These are phyloP conservation scores for Paxillus rubicundulus DNA, from an alignment of 768 basidiomycete genomes.

Conservation along the genomic window DNA sequence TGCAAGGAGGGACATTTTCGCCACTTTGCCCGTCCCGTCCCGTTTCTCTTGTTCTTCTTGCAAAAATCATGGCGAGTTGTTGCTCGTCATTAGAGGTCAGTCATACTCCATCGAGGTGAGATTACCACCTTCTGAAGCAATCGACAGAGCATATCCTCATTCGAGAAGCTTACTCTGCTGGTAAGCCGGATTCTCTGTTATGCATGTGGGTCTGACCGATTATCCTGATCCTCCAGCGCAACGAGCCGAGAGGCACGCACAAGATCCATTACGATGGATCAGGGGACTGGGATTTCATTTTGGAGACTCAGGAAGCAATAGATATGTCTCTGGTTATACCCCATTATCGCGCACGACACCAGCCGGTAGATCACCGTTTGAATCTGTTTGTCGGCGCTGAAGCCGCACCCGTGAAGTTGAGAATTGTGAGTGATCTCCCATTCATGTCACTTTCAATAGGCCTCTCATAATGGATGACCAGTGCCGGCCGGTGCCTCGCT, in stretches of 20 bases:
- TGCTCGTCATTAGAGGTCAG: constrained; percentile 32
- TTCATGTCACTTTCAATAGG: neutral
- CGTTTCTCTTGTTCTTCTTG: neutral
- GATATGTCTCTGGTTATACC: constrained; percentile 71
- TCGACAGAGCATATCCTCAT: constrained; percentile 23
- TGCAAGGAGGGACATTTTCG: constrained; percentile 4
- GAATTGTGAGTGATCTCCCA: constrained; percentile 55
- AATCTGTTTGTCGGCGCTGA: constrained; percentile 62
- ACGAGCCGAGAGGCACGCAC: constrained; percentile 46
- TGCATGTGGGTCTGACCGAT: neutral
- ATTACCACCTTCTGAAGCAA: constrained; percentile 6
- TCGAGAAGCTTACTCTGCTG: constrained; percentile 14
- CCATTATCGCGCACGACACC: constrained; percentile 73
- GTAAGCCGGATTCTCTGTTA: constrained; percentile 10
- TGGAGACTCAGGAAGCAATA: constrained; percentile 49
- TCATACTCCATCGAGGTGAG: neutral
- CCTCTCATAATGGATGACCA: constrained; percentile 23
- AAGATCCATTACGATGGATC: constrained; percentile 63
- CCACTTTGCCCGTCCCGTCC: neutral
- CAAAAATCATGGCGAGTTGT: constrained; percentile 19
- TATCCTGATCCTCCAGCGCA: constrained; percentile 19
- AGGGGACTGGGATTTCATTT: constrained; percentile 68
- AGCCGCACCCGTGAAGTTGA: constrained; percentile 57
- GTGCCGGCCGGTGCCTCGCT: constrained; percentile 56
- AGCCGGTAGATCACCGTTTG: constrained; percentile 70